Evolutionary conservation across 2,329 filamentous ascomycete genomes (phyloP).

Genomic region (Laburnicola sp.): DNA sequence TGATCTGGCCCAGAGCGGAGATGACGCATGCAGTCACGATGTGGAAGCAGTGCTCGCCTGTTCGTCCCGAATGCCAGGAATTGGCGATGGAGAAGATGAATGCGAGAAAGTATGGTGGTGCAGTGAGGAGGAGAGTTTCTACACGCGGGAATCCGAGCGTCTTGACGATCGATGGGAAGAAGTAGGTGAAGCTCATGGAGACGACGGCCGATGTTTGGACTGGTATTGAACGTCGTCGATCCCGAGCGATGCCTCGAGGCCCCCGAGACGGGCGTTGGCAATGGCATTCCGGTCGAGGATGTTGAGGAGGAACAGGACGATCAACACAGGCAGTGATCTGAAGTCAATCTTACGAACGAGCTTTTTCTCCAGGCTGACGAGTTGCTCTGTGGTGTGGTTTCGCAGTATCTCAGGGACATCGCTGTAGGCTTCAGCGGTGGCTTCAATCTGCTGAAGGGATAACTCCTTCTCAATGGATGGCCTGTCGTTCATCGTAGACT

Average conservation of each 20-base stretch:
- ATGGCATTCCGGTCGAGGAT: constrained; percentile 49
- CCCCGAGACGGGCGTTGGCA: constrained; percentile 46
- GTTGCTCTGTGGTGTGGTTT: constrained; percentile 16
- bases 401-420: constrained; percentile 18
- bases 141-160: constrained; percentile 22
- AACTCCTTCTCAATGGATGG: constrained; percentile 9
- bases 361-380: constrained; percentile 31
- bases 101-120: constrained; percentile 45
- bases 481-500: constrained; percentile 3
- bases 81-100: constrained; percentile 29
- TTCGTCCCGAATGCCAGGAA: constrained; percentile 33
- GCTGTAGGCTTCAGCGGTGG: constrained; percentile 2
- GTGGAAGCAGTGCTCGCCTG: constrained; percentile 37
- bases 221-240: constrained; percentile 35
- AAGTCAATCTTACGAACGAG: constrained; percentile 36
- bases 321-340: constrained; percentile 32
- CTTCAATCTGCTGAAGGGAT: constrained; percentile 16
- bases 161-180: constrained; percentile 36
- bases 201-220: constrained; percentile 47
- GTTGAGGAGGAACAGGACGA: constrained; percentile 36
- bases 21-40: constrained; percentile 29
- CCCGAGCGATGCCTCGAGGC: constrained; percentile 42
- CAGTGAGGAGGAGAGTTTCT: constrained; percentile 48
- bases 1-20: constrained; percentile 24
- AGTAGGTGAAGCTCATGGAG: constrained; percentile 39